Evolutionary conservation across 352 stramenopile species (phyloP).

Genomic region (Discostella stelligera): DNA sequence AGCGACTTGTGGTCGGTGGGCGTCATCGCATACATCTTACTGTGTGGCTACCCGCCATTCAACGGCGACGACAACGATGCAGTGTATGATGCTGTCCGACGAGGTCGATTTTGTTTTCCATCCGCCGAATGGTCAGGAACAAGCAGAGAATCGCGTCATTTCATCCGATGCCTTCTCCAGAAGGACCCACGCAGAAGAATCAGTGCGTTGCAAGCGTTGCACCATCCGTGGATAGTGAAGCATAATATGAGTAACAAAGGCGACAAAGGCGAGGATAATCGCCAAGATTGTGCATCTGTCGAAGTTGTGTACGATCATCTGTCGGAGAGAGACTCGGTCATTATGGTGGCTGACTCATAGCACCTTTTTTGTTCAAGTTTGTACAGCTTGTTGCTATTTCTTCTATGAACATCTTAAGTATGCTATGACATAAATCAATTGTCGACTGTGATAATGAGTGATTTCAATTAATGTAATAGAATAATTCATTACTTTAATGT

Average conservation of each 20-base stretch:
- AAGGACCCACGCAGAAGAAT: conserved; percentile 74
- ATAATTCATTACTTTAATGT: not conserved
- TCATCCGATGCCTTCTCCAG: conserved; percentile 73
- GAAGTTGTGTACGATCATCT: conserved; percentile 2
- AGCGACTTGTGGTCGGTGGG: conserved; percentile 91
- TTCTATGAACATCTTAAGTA: not conserved
- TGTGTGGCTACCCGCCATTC: conserved; percentile 92
- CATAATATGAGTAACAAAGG: not conserved
- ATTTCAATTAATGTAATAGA: not conserved
- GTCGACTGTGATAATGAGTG: not conserved
- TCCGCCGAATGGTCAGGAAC: conserved; percentile 70
- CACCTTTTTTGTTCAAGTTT: not conserved
- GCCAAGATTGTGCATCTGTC: not conserved
- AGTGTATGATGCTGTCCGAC: conserved; percentile 66
- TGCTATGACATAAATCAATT: too few relatives aligned
- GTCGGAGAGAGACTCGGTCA: not conserved
- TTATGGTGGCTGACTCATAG: not conserved
- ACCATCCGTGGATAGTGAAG: conserved; percentile 66
- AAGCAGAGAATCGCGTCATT: conserved; percentile 71
- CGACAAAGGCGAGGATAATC: not conserved
- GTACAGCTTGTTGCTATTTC: not conserved
- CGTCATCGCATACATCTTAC: conserved; percentile 91
- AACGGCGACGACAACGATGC: conserved; percentile 82
- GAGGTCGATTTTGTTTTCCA: conserved; percentile 71
- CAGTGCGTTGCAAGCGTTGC: conserved; percentile 66